phyloP scores from a whole-genome alignment of 2,329 filamentous ascomycete species.

The Pseudopyricularia cyperi region DNA sequence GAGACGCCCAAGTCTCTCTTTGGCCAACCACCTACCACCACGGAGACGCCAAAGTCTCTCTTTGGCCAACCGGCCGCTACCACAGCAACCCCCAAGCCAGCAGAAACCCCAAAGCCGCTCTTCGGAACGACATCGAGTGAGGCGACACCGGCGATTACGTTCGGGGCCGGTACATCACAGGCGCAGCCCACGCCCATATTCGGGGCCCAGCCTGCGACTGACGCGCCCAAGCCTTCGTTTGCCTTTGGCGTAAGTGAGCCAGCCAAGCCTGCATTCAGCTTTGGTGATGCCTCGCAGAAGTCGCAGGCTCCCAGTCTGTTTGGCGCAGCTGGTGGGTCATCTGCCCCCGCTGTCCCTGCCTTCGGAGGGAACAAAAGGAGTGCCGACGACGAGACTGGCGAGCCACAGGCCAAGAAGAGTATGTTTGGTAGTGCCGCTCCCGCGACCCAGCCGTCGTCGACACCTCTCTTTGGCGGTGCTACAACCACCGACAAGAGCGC shows the following conservation, averaged over 20 bases:
- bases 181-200: conserved; percentile 13
- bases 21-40: conserved; percentile 1
- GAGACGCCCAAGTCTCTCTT: conserved; percentile 4
- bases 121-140: not conserved
- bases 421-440: not conserved
- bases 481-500: not conserved
- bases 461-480: conserved; percentile 14
- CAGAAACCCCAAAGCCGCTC: not conserved
- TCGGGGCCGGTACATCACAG: not conserved
- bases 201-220: conserved; percentile 7
- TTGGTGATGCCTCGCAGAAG: not conserved
- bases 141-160: not conserved
- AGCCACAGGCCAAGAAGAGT: not conserved
- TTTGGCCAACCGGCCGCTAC: not conserved
- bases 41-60: not conserved
- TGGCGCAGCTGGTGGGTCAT: not conserved
- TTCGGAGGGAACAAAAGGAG: not conserved
- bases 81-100: conserved; percentile 6
- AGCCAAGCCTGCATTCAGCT: conserved; percentile 17
- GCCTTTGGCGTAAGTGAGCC: not conserved
- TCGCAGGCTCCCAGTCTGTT: not conserved
- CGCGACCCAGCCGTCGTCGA: not conserved
- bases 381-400: not conserved
- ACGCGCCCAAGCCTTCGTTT: not conserved
- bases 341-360: not conserved